phyloP scores from a whole-genome alignment of 305 asterid genomes.

The Fraxinus nigra region DNA sequence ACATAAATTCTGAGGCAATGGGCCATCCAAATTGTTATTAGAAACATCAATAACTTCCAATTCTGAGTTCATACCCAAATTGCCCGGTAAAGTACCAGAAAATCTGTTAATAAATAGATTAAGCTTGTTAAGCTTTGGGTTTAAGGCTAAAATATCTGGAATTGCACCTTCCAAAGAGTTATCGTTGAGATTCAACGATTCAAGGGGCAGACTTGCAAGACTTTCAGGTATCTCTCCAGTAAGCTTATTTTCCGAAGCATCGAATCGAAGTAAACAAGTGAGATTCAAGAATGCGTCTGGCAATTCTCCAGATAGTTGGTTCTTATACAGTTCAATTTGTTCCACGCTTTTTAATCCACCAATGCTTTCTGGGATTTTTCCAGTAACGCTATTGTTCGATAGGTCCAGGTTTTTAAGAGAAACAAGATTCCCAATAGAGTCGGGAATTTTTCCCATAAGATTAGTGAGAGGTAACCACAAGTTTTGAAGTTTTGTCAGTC shows the following conservation, averaged over 20 bases:
- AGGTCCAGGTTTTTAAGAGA: conserved; percentile 54
- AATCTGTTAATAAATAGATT: conserved; percentile 63
- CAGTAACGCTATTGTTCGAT: conserved; percentile 49
- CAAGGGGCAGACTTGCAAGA: conserved; percentile 47
- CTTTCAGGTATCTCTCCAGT: conserved; percentile 61
- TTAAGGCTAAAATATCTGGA: conserved; percentile 45
- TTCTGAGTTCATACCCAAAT: conserved; percentile 58
- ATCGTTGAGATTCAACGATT: conserved; percentile 56
- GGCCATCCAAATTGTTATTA: conserved; percentile 59
- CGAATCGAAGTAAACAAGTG: conserved; percentile 49
- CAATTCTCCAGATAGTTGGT: conserved; percentile 67
- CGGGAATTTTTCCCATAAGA: conserved; percentile 66
- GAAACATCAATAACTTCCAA: conserved; percentile 64
- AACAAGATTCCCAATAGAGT: conserved; percentile 51
- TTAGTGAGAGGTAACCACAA: conserved; percentile 35
- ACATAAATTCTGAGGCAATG: conserved; percentile 65
- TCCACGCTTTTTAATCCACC: conserved; percentile 45
- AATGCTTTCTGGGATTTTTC: conserved; percentile 60
- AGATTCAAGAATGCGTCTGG: conserved; percentile 64
- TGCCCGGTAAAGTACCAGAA: conserved; percentile 55
- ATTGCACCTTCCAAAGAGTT: conserved; percentile 61
- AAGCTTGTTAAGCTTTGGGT: conserved; percentile 39
- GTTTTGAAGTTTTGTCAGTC: conserved; percentile 50
- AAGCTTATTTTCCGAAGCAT: conserved; percentile 65
- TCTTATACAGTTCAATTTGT: conserved; percentile 49